Evolutionary conservation across 768 basidiomycete species (phyloP).

Genomic region (Termitomyces sp.): DNA sequence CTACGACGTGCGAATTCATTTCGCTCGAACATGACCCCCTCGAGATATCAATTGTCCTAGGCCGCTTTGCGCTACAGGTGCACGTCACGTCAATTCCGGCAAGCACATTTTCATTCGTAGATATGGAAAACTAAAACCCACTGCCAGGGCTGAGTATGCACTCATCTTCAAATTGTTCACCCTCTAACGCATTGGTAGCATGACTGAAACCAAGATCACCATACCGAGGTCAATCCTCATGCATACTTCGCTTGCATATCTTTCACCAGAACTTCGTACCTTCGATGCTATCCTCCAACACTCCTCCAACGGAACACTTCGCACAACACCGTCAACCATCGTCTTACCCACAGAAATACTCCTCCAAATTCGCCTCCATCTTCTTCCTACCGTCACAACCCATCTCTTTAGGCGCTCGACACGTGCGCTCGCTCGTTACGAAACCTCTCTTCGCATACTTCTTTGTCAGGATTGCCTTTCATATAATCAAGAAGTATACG

Average conservation of each 20-base stretch:
- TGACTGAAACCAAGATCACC: slow-evolving; percentile 21
- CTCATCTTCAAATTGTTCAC: slow-evolving; percentile 7
- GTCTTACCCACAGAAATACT: slow-evolving; percentile 48
- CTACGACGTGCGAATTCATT: slow-evolving; percentile 15
- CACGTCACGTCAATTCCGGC: slow-evolving; percentile 32
- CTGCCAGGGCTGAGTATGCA: background rate
- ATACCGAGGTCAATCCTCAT: slow-evolving; percentile 39
- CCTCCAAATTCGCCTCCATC: slow-evolving; percentile 41
- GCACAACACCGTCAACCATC: slow-evolving; percentile 9
- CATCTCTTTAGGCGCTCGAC: slow-evolving; percentile 37
- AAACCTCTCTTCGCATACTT: slow-evolving; percentile 29
- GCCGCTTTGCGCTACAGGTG: slow-evolving; percentile 20
- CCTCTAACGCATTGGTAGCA: slow-evolving; percentile 4
- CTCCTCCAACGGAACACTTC: slow-evolving; percentile 7
- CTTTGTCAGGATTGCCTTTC: slow-evolving; percentile 46
- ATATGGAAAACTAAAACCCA: slow-evolving; percentile 6
- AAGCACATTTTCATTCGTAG: slow-evolving; percentile 15
- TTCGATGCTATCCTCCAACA: slow-evolving; percentile 31
- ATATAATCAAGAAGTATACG: slow-evolving; percentile 50
- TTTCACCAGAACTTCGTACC: slow-evolving; percentile 40
- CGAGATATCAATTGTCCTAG: slow-evolving; percentile 9
- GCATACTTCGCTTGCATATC: slow-evolving; percentile 46
- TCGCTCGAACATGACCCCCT: slow-evolving; percentile 10
- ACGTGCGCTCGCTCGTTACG: slow-evolving; percentile 35
- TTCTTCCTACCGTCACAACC: slow-evolving; percentile 36